A percentile compares a stretch with the other conserved stretches of the same genome.
Evolutionary conservation across 257 asterid species (phyloP).

Genomic region (Solanum infundibuliforme): DNA sequence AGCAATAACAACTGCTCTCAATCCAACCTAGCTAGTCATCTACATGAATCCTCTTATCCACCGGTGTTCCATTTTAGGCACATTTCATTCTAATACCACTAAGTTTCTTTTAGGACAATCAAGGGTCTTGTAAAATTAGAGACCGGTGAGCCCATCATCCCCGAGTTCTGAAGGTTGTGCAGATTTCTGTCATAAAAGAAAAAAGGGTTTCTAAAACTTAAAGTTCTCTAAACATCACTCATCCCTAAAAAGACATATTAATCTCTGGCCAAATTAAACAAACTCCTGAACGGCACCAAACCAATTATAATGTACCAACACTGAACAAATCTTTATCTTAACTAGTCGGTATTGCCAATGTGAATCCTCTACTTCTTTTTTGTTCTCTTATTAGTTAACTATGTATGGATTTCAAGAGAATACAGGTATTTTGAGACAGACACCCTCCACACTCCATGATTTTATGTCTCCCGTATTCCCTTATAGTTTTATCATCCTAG

Average conservation of each 20-base stretch:
- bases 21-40: neutral
- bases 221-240: neutral
- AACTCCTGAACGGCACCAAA: neutral
- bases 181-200: neutral
- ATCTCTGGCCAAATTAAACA: neutral
- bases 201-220: neutral
- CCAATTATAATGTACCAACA: neutral
- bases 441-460: neutral
- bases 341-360: neutral
- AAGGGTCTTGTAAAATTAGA: neutral
- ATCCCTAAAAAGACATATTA: neutral
- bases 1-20: neutral
- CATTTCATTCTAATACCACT: neutral
- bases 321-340: neutral
- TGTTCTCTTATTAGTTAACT: neutral
- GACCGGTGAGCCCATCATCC: neutral
- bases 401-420: neutral
- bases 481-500: neutral
- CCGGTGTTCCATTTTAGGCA: neutral
- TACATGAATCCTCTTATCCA: neutral
- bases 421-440: neutral
- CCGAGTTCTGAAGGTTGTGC: neutral
- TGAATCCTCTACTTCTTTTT: neutral
- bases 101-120: neutral
- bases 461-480: neutral